Percentiles rank a stretch among this genome's conserved stretches.
Evolutionary conservation across 257 asterid species (phyloP).

Genomic region (Penstemon barbatus): DNA sequence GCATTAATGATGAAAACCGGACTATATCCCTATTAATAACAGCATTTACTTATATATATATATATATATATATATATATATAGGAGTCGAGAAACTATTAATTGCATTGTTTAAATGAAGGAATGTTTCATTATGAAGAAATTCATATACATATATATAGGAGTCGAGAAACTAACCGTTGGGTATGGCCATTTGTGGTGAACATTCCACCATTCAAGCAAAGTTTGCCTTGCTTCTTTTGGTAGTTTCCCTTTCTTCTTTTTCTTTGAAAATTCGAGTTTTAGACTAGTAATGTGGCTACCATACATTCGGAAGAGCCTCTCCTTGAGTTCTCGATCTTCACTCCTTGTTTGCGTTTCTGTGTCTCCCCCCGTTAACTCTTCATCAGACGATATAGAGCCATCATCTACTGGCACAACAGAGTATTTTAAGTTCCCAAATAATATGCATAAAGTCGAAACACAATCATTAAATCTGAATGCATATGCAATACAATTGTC

Average conservation of each 20-base stretch:
- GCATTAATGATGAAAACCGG: background rate
- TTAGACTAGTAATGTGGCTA: slow-evolving; percentile 57
- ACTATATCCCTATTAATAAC: too few relatives aligned
- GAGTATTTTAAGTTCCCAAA: background rate
- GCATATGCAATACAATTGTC: too few relatives aligned
- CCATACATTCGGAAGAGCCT: slow-evolving; percentile 62
- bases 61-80: background rate
- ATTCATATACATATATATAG: background rate
- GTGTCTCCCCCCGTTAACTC: slow-evolving; percentile 68
- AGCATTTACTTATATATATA: background rate
- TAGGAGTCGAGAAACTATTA: too few relatives aligned
- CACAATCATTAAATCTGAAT: too few relatives aligned
- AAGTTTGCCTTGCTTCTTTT: slow-evolving; percentile 62
- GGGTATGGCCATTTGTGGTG: slow-evolving; percentile 95
- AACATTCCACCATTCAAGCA: slow-evolving; percentile 83
- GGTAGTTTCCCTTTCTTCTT: slow-evolving; percentile 88
- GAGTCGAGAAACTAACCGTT: slow-evolving; percentile 47
- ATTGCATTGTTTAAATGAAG: too few relatives aligned
- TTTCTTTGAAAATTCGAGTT: slow-evolving; percentile 74
- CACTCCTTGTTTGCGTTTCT: slow-evolving; percentile 43
- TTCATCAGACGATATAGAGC: slow-evolving; percentile 65
- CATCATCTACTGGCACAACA: slow-evolving; percentile 42
- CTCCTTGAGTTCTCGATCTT: slow-evolving; percentile 68
- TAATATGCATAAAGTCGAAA: too few relatives aligned
- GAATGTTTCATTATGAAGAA: background rate